phyloP scores from a whole-genome alignment of 2,329 filamentous ascomycete species.

The Ascochyta fabae region DNA sequence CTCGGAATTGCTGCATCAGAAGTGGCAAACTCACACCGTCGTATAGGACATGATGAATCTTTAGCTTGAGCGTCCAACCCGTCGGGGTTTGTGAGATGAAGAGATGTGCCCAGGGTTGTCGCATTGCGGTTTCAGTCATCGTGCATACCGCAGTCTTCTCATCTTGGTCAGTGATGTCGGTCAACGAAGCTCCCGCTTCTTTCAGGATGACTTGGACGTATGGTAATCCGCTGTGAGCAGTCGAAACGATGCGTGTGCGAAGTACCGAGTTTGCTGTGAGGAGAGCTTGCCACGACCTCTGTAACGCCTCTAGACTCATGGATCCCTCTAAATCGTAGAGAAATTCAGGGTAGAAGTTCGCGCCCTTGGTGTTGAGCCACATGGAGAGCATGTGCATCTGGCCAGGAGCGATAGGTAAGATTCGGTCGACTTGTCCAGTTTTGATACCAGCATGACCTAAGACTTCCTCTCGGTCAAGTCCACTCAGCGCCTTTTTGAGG shows the following conservation, averaged over 20 bases:
- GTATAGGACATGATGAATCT: constrained; percentile 86
- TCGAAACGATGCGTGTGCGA: constrained; percentile 69
- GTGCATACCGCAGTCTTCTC: constrained; percentile 7
- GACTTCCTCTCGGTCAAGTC: constrained; percentile 51
- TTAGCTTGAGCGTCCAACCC: constrained; percentile 51
- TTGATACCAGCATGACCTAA: constrained; percentile 53
- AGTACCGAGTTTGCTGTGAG: constrained; percentile 67
- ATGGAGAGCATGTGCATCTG: constrained; percentile 81
- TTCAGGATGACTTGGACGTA: constrained; percentile 70
- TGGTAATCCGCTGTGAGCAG: constrained; percentile 54
- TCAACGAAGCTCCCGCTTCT: constrained; percentile 43
- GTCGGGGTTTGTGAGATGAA: constrained; percentile 39
- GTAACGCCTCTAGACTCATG: constrained; percentile 52
- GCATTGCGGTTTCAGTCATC: neutral
- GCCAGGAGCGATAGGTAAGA: constrained; percentile 75
- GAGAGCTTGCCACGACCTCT: constrained; percentile 67
- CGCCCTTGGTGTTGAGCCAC: constrained; percentile 72
- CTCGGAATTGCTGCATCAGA: constrained; percentile 63
- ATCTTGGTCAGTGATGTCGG: constrained; percentile 28
- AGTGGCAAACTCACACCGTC: constrained; percentile 79
- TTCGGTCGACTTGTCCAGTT: constrained; percentile 56
- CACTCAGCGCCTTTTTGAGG: constrained; percentile 37
- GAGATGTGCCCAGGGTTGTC: constrained; percentile 47
- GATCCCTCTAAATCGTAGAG: constrained; percentile 60
- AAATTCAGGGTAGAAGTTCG: constrained; percentile 78